Conservation (phyloP, 306 rosid species). For the Geum urbanum region DNA sequence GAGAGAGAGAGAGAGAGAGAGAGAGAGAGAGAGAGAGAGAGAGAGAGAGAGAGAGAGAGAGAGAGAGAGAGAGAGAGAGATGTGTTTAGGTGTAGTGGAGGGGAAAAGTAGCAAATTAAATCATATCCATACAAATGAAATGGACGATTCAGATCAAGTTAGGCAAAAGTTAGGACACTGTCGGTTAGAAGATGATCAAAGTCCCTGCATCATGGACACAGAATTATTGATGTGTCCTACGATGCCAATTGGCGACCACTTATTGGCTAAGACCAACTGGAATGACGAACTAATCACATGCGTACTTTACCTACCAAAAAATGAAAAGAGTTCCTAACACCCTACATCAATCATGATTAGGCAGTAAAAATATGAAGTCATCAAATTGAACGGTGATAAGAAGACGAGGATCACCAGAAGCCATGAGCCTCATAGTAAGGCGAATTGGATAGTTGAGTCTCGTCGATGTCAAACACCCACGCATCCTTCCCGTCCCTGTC, state of each 20-base stretch:
- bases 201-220: neutral
- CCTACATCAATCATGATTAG: neutral
- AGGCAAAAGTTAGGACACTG: too few species aligned
- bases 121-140: too few species aligned
- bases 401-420: constrained; percentile 50
- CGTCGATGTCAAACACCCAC: constrained; percentile 90
- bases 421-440: constrained; percentile 53
- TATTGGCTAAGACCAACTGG: neutral
- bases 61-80: too few species aligned
- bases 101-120: too few species aligned
- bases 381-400: constrained; percentile 7
- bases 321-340: neutral
- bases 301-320: neutral
- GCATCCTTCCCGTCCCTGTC: constrained; percentile 54
- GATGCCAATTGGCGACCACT: neutral
- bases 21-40: too few species aligned
- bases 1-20: too few species aligned
- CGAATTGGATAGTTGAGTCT: constrained; percentile 65
- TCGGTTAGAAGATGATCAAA: too few species aligned
- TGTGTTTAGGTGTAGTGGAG: too few species aligned
- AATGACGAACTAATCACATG: constrained; percentile 17
- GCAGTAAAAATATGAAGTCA: neutral
- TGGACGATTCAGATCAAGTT: too few species aligned
- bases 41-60: too few species aligned
- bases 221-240: neutral